Evolutionary conservation across 164 flowering plant species (phyloP).

Genomic region (Nymphaea colorata): DNA sequence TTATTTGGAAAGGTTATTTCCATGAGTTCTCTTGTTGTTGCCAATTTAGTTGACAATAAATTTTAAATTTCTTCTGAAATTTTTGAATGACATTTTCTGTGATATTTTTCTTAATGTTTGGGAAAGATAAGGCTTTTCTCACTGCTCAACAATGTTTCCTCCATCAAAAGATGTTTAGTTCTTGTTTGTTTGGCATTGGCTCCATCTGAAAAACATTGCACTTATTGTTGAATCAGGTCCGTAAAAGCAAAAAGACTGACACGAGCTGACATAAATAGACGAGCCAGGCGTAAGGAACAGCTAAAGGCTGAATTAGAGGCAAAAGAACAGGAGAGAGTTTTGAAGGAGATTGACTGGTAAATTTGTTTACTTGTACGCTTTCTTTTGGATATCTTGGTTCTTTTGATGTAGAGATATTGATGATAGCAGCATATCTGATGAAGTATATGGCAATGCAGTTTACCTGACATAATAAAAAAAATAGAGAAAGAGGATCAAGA

Average conservation of each 20-base stretch:
- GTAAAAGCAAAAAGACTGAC: constrained; percentile 52
- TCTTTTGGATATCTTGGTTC: background rate
- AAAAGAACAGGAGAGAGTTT: constrained; percentile 33
- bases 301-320: constrained; percentile 52
- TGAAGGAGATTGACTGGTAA: constrained; percentile 79
- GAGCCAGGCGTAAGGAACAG: constrained; percentile 62
- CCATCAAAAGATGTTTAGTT: too few species aligned
- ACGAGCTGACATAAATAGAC: constrained; percentile 57
- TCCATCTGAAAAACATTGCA: too few species aligned
- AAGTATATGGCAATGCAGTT: constrained; percentile 22
- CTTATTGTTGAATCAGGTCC: constrained; percentile 22
- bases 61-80: too few species aligned
- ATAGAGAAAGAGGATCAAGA: constrained; percentile 85
- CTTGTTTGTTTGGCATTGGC: too few species aligned
- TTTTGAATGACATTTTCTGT: too few species aligned
- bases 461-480: constrained; percentile 71
- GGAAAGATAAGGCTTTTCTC: too few species aligned
- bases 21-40: too few species aligned
- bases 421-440: background rate
- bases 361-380: background rate
- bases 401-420: background rate
- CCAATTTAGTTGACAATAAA: too few species aligned
- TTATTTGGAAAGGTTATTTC: too few species aligned
- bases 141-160: too few species aligned
- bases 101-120: too few species aligned